Base-by-base conservation (phyloP, 306 rosid genomes). In the Cicer yamashitae region DNA sequence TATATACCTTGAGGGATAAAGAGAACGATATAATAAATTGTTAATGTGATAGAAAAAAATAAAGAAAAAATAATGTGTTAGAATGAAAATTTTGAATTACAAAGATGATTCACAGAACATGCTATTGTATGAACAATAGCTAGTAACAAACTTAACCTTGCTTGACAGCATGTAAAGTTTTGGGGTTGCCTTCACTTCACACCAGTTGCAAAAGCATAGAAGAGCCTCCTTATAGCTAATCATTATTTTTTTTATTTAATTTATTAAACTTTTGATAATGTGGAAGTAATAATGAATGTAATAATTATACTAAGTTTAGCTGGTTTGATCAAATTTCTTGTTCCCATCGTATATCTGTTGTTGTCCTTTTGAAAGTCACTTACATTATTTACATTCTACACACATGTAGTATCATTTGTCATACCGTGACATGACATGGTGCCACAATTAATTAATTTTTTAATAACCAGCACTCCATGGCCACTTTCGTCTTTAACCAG, bases 301-400 rank as follows among this genome's bases (percentile, higher is more conserved):
- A 71, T 64, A 62, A 83, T 54, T 17, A 64, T 85, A 76, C 54
- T 48, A 39, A 45, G 22, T 6, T 57, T 69, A 67, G 34, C 70
- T 46, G 12, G 71, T 17, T 44, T 9, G 62, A 62, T 60, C 6
- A 22, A 61, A 18, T 76, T 68, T 40, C 39, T 67, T 79, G 72
- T 60, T 53, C 67, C 77, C 61, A 73, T 76, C 18, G 18, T 10
- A 56, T 20, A 47, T 66, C 34, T 40, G 3, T 60, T 38, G 70
- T 47, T 73, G 77, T 68, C 44, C 37, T 75, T 83, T 79, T 7
- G 45, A 79, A 77, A 77, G 84, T 58, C 38, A 45, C 56, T 50
- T 60, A 63, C 41, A 17, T 17, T 17, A 10, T 52, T 50, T 60
- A 56, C 39, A 9, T 39, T 71, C 18, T 48, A 61, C 54, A 79